These are phyloP conservation scores for Cercospora berteroae DNA, from an alignment of 2,329 filamentous ascomycete species.

Conservation along the genomic window DNA sequence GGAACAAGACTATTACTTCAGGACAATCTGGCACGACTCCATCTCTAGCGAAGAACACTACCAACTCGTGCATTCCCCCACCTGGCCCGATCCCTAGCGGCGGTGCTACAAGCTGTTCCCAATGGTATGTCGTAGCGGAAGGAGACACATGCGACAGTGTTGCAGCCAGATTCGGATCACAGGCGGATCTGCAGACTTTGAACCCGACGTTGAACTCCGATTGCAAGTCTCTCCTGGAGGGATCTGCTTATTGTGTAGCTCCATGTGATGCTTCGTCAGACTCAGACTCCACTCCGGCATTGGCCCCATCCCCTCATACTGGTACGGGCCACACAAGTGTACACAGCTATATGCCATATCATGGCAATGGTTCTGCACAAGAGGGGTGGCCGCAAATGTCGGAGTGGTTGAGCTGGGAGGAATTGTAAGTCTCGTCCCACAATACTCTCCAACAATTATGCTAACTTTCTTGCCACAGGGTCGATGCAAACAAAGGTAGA, in stretches of 20 bases:
- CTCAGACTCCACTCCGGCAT: background rate
- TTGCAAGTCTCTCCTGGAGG: background rate
- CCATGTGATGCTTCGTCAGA: background rate
- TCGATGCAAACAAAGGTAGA: constrained; percentile 36
- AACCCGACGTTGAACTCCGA: background rate
- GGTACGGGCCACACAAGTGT: background rate
- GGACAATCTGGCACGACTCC: background rate
- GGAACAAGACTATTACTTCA: background rate
- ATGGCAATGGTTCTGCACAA: constrained; percentile 37
- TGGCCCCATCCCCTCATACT: background rate
- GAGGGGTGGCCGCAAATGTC: constrained; percentile 41
- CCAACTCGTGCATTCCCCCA: background rate
- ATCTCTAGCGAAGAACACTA: background rate
- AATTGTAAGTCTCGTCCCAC: constrained; percentile 25
- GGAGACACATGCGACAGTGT: background rate
- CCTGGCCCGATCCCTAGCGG: background rate
- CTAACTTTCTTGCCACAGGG: constrained; percentile 29
- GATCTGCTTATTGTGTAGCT: background rate
- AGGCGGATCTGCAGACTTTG: background rate
- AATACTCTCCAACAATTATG: background rate
- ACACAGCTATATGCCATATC: constrained; percentile 23
- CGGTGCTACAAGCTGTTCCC: background rate
- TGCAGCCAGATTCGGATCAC: background rate
- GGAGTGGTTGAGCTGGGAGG: constrained; percentile 40
- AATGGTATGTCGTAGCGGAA: background rate